Evolutionary conservation across 148 eudicot genomes (phyloP).

Genomic region (Rheum nobile): DNA sequence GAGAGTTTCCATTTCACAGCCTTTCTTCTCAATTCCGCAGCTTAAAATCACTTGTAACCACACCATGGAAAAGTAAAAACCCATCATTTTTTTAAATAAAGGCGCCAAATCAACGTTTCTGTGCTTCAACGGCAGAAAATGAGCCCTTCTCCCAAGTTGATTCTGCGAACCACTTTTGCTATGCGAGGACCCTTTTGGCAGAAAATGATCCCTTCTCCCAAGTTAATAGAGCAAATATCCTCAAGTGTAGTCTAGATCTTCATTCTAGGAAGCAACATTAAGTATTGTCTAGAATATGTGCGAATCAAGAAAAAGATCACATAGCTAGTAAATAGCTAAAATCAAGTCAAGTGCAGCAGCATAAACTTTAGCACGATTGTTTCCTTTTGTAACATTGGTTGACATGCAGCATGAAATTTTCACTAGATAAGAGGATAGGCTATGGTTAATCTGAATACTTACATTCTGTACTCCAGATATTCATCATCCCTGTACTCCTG

Average conservation of each 20-base stretch:
- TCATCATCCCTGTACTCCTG: conserved; percentile 73
- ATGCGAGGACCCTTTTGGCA: too few relatives aligned
- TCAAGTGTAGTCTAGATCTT: background rate
- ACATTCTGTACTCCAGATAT: conserved; percentile 77
- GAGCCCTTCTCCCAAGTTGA: too few relatives aligned
- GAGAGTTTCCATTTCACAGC: background rate
- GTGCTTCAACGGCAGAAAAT: conserved; percentile 44
- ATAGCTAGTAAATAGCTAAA: background rate
- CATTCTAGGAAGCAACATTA: background rate
- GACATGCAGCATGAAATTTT: background rate
- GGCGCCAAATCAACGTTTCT: conserved; percentile 43
- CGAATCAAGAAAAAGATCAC: background rate
- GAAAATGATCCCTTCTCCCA: background rate
- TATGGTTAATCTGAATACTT: conserved; percentile 20
- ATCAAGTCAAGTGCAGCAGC: background rate
- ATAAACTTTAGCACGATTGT: background rate
- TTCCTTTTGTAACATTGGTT: background rate
- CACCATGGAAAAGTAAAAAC: conserved; percentile 12
- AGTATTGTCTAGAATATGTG: background rate
- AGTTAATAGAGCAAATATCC: background rate
- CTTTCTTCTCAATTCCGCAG: background rate
- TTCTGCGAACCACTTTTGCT: too few relatives aligned
- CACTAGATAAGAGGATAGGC: background rate
- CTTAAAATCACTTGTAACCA: background rate
- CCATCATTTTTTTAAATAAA: background rate